Evolutionary conservation across 148 eudicot genomes (phyloP).

Genomic region (Rhododendron mucronatum): DNA sequence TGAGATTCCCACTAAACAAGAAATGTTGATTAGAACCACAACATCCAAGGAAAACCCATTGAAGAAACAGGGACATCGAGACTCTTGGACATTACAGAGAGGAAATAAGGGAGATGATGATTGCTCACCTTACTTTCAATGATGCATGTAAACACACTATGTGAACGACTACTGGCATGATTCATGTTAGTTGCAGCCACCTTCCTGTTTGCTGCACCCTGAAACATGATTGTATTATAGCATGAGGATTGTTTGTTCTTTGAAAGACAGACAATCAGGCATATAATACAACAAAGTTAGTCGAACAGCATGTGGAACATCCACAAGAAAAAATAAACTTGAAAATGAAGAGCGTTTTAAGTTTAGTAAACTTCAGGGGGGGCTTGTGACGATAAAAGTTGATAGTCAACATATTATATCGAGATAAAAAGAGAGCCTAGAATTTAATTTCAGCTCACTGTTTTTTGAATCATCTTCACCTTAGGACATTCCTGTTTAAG

Average conservation of each 20-base stretch:
- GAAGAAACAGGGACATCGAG: neutral
- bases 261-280: neutral
- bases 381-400: neutral
- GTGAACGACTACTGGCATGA: conserved; percentile 98
- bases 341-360: neutral
- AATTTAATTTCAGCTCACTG: neutral
- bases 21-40: conserved; percentile 9
- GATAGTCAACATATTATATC: neutral
- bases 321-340: neutral
- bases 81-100: neutral
- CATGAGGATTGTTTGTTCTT: neutral
- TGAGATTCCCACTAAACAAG: conserved; percentile 85
- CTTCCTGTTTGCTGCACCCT: conserved; percentile 96
- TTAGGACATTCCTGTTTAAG: neutral
- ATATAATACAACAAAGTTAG: neutral
- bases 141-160: conserved; percentile 91
- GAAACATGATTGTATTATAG: conserved; percentile 8
- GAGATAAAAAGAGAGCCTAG: neutral
- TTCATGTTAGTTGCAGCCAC: conserved; percentile 99
- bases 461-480: neutral
- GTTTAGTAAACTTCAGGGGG: neutral
- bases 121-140: conserved; percentile 81
- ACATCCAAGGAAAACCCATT: neutral
- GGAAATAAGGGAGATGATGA: neutral
- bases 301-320: neutral